Base-by-base conservation (phyloP, 768 basidiomycete genomes). In the Amyloporia xantha region DNA sequence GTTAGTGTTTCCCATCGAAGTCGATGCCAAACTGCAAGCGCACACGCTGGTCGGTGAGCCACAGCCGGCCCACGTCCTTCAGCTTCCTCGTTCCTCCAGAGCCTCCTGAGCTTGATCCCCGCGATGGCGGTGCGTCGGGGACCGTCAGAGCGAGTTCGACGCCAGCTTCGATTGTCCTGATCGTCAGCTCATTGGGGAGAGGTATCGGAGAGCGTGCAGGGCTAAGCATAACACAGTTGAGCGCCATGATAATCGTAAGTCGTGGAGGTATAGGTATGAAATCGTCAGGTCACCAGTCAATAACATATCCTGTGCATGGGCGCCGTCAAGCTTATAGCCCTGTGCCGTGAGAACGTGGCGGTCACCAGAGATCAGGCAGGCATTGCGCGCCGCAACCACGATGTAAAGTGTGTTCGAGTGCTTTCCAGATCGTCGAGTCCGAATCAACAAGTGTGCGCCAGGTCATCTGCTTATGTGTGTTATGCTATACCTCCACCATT, bases 171-270 rank as follows among this genome's bases (percentile, higher is more conserved):
- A 85, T 57, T 1, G 70, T 71, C 12, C 77, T 75, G 33, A 89
- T 75, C 1, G 69, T 74, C 59, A 68, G 67, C 63, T 91, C 88
- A 38, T 78, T 64, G 0, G 76, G 79, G 17, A 89, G 68, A 13
- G 84, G 83, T 9, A 87, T 68, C 4, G 84, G 84, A 9, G 73
- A 66, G 44, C 77, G 73, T 36, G 81, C 71, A 3, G 72, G 62
- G 48, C 71, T 72, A 21, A 89, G 71, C 75, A 85, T 86, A 0
- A 77, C 74, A 82, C 84, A 88, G 69, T 91, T 88, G 37, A 91
- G 72, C 5, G 87, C 82, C 88, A 90, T 90, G n/a, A 46, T 50
- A 55, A 9, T 9, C 11, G 38, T 21, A 19, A 17, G 12, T 39
- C 10, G 33, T 35, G 10, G 33, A 39, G 38, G 12, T 9, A 17